A percentile compares a stretch with the other conserved stretches of the same genome.
Conservation (phyloP, 2,329 filamentous ascomycete species). For the Ophiostoma sp. region DNA sequence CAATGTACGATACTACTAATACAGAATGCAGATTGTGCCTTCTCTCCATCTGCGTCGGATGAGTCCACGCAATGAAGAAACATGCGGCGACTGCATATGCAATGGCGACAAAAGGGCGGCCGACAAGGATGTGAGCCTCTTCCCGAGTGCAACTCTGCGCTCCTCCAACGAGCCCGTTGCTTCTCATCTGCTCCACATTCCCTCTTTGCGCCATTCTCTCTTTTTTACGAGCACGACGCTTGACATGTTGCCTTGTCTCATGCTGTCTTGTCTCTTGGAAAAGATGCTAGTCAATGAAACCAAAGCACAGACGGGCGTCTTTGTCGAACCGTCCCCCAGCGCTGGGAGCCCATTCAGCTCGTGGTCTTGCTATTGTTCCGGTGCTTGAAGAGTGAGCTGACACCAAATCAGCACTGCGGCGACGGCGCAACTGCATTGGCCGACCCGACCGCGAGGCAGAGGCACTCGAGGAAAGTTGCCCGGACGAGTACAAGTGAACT, state of each 20-base stretch:
- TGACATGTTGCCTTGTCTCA: neutral
- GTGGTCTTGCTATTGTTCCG: neutral
- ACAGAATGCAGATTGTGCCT: neutral
- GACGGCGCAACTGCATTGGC: conserved; percentile 1
- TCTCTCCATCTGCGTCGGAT: neutral
- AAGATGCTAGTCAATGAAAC: neutral
- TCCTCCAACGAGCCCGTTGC: neutral
- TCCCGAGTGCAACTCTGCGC: conserved; percentile 1
- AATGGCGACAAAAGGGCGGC: neutral
- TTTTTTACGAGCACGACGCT: neutral
- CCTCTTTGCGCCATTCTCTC: neutral
- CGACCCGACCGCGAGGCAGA: neutral
- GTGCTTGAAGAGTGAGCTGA: neutral
- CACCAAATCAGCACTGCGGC: neutral
- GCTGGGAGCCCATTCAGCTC: neutral
- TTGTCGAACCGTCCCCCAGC: neutral
- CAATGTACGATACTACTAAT: neutral
- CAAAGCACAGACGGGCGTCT: neutral
- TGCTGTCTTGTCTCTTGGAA: no score
- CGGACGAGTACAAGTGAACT: neutral
- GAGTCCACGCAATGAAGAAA: neutral
- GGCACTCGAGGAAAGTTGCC: neutral
- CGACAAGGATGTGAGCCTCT: conserved; percentile 7
- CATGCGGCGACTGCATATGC: conserved; percentile 5
- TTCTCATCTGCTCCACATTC: neutral